phyloP scores from a whole-genome alignment of 352 stramenopile species.

The Globisporangium viniferum region DNA sequence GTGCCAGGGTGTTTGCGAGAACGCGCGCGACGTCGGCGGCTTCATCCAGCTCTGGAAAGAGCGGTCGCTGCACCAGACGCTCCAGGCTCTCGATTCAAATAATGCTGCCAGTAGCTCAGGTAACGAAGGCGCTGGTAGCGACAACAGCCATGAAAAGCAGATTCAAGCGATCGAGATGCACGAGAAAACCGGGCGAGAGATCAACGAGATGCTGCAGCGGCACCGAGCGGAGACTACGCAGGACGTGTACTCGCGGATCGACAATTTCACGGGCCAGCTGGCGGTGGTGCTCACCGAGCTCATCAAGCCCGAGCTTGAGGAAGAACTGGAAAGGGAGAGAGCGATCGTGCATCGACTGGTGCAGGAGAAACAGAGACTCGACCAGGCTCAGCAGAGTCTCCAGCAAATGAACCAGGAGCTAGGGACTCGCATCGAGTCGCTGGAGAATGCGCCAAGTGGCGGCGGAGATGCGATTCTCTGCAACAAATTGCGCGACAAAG shows the following conservation, averaged over 20 bases:
- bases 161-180: constrained; percentile 59
- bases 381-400: constrained; percentile 17
- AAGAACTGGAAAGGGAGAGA: constrained; percentile 29
- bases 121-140: not conserved
- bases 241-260: constrained; percentile 25
- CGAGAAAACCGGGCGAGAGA: constrained; percentile 38
- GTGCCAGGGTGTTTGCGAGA: constrained; percentile 13
- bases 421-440: constrained; percentile 24
- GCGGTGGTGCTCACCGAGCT: constrained; percentile 24
- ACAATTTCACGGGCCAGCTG: constrained; percentile 33
- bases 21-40: constrained; percentile 20
- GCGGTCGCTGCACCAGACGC: constrained; percentile 48
- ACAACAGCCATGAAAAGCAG: constrained; percentile 27
- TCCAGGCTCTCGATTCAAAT: constrained; percentile 37
- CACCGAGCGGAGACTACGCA: constrained; percentile 22
- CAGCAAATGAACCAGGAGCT: constrained; percentile 24
- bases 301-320: constrained; percentile 34
- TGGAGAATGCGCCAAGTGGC: constrained; percentile 35
- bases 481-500: constrained; percentile 38
- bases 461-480: constrained; percentile 50
- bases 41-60: constrained; percentile 61
- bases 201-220: constrained; percentile 29
- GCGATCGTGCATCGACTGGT: constrained; percentile 24
- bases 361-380: constrained; percentile 33
- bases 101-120: not conserved